Evolutionary conservation across 2,329 filamentous ascomycete genomes (phyloP).

Genomic region (Endocalyx cinctus): DNA sequence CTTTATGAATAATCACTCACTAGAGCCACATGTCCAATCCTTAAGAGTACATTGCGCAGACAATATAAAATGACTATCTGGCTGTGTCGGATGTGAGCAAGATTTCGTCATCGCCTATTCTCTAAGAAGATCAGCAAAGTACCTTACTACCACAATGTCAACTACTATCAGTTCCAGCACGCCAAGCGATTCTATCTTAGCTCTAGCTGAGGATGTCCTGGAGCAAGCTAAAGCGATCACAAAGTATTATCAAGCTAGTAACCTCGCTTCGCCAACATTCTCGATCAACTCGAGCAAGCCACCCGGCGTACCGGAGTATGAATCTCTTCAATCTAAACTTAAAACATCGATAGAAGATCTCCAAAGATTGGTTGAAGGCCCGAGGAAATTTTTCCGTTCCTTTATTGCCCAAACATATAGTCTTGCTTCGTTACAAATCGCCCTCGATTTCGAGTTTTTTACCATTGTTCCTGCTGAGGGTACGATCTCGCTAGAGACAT

Average conservation of each 20-base stretch:
- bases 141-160: too few species aligned
- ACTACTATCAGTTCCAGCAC: background rate
- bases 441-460: constrained; percentile 22
- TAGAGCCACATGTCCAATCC: too few species aligned
- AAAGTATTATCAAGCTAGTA: background rate
- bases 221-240: background rate
- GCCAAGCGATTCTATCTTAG: background rate
- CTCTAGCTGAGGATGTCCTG: constrained; percentile 2
- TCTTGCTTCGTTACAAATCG: constrained; percentile 8
- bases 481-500: constrained; percentile 10
- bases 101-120: too few species aligned
- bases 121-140: too few species aligned
- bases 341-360: background rate
- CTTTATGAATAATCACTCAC: too few species aligned
- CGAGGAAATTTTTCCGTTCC: background rate
- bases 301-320: background rate
- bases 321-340: background rate
- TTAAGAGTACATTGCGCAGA: too few species aligned
- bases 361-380: background rate
- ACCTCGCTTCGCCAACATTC: background rate
- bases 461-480: constrained; percentile 10
- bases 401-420: constrained; percentile 1
- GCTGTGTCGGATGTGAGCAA: too few species aligned
- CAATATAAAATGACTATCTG: too few species aligned
- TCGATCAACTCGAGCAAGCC: background rate